phyloP scores from a whole-genome alignment of 2,329 filamentous ascomycete species.

The Fusarium nelsonii region DNA sequence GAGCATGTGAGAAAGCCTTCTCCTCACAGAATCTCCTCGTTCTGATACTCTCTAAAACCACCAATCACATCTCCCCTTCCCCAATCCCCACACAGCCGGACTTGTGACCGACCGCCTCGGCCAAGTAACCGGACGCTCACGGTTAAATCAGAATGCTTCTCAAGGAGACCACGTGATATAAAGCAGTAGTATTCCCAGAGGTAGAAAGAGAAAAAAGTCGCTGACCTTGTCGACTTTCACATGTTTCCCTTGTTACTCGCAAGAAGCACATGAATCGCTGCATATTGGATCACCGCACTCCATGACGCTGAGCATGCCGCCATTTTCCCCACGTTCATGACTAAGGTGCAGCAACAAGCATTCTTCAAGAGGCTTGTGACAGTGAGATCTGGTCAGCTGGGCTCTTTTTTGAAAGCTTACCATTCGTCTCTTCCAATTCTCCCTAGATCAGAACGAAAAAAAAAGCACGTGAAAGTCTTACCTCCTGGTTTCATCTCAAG shows the following conservation, averaged over 20 bases:
- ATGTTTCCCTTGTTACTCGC: conserved; percentile 9
- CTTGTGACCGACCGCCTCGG: conserved; percentile 41
- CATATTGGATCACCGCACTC: conserved; percentile 22
- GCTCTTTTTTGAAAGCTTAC: conserved; percentile 12
- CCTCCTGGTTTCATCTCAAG: conserved; percentile 7
- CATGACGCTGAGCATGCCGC: conserved; percentile 35
- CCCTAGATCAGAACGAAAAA: not conserved
- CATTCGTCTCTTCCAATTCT: conserved; percentile 10
- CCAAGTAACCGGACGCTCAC: conserved; percentile 27
- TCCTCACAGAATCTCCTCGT: conserved; percentile 14
- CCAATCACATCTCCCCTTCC: conserved; percentile 29
- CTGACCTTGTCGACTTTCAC: conserved; percentile 25
- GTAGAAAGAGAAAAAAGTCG: not conserved
- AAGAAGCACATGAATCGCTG: conserved; percentile 31
- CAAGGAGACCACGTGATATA: conserved; percentile 25
- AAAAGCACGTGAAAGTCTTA: conserved; percentile 42
- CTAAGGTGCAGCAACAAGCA: conserved; percentile 28
- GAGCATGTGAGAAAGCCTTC: conserved; percentile 34
- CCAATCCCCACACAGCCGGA: conserved; percentile 39
- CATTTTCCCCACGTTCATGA: conserved; percentile 34
- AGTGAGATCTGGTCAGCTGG: conserved; percentile 36
- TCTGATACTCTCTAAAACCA: not conserved
- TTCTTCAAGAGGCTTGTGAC: conserved; percentile 35
- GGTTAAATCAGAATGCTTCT: conserved; percentile 1
- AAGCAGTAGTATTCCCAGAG: not conserved